Base-by-base conservation (phyloP, 2,329 filamentous ascomycete genomes). In the Neonectria faginata region DNA sequence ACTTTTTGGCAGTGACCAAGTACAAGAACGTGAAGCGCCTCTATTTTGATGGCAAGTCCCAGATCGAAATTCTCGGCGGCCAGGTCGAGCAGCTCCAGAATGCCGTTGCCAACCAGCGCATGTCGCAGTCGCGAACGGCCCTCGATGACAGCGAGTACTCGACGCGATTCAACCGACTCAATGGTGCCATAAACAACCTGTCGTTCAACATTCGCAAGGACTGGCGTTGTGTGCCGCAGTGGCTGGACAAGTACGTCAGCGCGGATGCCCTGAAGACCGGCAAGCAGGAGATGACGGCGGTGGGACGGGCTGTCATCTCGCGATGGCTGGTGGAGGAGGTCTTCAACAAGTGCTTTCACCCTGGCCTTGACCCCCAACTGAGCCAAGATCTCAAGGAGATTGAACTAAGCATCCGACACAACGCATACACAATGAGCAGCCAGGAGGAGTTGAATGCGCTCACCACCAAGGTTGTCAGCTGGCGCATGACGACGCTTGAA, bases 11-110 rank as follows among this genome's bases (percentile, higher is more conserved):
- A 97, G 94, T 96, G 75, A 89, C 89, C 70, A 99, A 99, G 82
- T 99, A 99, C 78, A 97, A 97, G 78, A 97, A 97, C 77, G 95
- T 99, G 62, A 99, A 99, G 83, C 90, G 94, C 60, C 92, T 97
- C 73, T 99, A 97, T 78, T 98, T 98, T 78, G 96, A 98, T 69
- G 94, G 95, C 75, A 96, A 97, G 76, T 86, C 90, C 16, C 94
- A 97, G 80, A 95, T 98, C 58, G 94, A 97, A 74, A 89, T 92
- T 73, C 91, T 97, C 73, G 92, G 91, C 70, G 86, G 89, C 18
- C 94, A 97, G 79, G 92, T 98, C 25, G 95, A 97, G 78, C 92
- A 96, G 73, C 86, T 99, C 18, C 96, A 99, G 78, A 98, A 99
- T 78, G 96, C 94, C n/a, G 88, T 99, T 57, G 96, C 96, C 62